Evolutionary conservation across 176 grass and related monocot genomes (phyloP).

Genomic region (Paspalum vaginatum): DNA sequence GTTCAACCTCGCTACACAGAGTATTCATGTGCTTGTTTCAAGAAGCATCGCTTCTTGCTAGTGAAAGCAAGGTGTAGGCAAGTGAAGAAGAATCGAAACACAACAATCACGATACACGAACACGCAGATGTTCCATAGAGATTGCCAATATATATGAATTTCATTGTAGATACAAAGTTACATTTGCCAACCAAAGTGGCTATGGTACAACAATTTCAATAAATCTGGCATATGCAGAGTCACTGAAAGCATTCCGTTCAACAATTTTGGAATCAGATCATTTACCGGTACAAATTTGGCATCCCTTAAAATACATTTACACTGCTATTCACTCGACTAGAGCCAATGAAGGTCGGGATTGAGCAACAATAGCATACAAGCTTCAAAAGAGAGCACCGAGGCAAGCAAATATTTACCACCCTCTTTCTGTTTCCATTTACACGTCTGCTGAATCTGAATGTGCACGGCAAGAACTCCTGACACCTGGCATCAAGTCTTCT

Average conservation of each 20-base stretch:
- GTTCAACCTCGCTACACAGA: neutral
- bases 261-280: conserved; percentile 34
- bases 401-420: conserved; percentile 56
- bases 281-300: conserved; percentile 37
- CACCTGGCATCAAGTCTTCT: conserved; percentile 61
- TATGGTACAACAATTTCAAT: conserved; percentile 45
- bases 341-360: conserved; percentile 12
- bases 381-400: conserved; percentile 11
- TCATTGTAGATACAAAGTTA: conserved; percentile 42
- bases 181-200: conserved; percentile 15
- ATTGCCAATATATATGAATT: neutral
- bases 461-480: conserved; percentile 12
- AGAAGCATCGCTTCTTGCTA: neutral
- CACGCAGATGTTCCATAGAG: neutral
- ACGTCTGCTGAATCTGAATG: too few relatives aligned
- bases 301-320: conserved; percentile 50
- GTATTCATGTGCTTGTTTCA: neutral
- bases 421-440: conserved; percentile 32
- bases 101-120: neutral
- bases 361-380: conserved; percentile 25
- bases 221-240: conserved; percentile 17
- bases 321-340: conserved; percentile 21
- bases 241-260: conserved; percentile 34
- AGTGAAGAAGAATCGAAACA: neutral
- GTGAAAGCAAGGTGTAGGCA: neutral